Evolutionary conservation across 306 rosid species (phyloP), one percentile per base, ranked within the genome.

Genomic region (Nissolia schottii): DNA sequence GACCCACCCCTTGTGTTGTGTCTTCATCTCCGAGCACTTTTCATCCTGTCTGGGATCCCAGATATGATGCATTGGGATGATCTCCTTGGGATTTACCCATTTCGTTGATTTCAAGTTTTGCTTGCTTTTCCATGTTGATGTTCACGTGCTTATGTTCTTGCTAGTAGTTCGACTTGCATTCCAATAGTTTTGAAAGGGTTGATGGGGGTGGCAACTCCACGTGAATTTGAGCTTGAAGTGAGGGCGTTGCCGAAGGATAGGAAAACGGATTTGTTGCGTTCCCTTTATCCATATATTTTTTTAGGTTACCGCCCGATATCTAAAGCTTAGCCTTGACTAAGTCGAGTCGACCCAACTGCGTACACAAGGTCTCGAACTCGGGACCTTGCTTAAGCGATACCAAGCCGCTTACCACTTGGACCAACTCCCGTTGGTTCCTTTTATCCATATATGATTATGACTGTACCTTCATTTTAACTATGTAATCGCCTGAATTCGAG

Each of bases 51-150:
- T 67, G 50, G 82, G 72, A 74, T 81, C 71, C 64, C 60, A 62
- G 65, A 65, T 55, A 45, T 74, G 34, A 31, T 67, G 25, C 74
- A 28, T 74, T 70, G 69, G 78, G 57, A 73, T 66, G 28, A 68
- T 67, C 58, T 24, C 35, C 23, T 67, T 79, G 60, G 64, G 40
- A 74, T 38, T 57, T 71, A 1, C 51, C 55, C 23, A 41, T 53
- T 19, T 2, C 27, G 41, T 48, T 34, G 55, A 19, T 50, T 37
- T 53, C 54, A n/a, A 38, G 29, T 67, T 79, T 59, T 73, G 54
- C 60, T 59, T 73, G 54, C 60, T 73, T 66, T 77, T 77, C 55
- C 61, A 76, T 66, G 73, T 23, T 76, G 61, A 66, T 43, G 43
- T 19, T 65, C 74, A 65, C 79, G 48, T 66, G 80, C 12, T 65